Conservation (phyloP, 225 moss, liverwort and hornwort genomes). For the Polytrichum commune region DNA sequence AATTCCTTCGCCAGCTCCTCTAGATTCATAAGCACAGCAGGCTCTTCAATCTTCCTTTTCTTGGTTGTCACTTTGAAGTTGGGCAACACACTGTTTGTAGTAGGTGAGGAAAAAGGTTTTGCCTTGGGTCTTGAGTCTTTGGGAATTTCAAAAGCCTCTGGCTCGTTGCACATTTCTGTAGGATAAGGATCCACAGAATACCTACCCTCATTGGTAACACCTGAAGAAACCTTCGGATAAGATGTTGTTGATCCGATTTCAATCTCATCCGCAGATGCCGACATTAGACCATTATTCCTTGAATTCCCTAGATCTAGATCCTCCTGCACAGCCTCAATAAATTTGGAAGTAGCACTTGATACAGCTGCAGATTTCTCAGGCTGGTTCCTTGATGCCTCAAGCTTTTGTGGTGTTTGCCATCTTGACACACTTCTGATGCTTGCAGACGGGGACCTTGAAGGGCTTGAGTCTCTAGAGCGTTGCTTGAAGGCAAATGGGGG, state of each 20-base stretch:
- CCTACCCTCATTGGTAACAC: too few relatives aligned
- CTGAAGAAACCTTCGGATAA: too few relatives aligned
- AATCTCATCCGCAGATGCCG: conserved; percentile 10
- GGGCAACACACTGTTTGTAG: neutral
- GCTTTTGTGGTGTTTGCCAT: neutral
- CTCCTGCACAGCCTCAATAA: conserved; percentile 28
- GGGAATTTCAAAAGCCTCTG: neutral
- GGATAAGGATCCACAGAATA: too few relatives aligned
- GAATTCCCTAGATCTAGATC: conserved; percentile 20
- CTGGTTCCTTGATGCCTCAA: conserved; percentile 5
- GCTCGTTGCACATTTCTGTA: neutral
- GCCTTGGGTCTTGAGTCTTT: neutral
- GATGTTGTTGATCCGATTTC: conserved; percentile 1
- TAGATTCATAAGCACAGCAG: conserved; percentile 10
- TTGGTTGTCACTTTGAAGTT: conserved; percentile 21
- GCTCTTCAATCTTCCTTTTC: conserved; percentile 29
- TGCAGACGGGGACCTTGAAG: conserved; percentile 5
- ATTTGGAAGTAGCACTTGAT: conserved; percentile 16
- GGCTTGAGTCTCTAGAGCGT: conserved; percentile 25
- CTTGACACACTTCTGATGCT: neutral
- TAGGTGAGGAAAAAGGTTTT: conserved; percentile 1
- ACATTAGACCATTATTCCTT: conserved; percentile 9
- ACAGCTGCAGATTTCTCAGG: neutral
- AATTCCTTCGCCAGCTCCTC: conserved; percentile 1
- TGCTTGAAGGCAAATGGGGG: conserved; percentile 8